Evolutionary conservation across 1,284 basidiomycete species (phyloP), one percentile per base, ranked within the genome.

Genomic region (Apiotrichum gamsii): DNA sequence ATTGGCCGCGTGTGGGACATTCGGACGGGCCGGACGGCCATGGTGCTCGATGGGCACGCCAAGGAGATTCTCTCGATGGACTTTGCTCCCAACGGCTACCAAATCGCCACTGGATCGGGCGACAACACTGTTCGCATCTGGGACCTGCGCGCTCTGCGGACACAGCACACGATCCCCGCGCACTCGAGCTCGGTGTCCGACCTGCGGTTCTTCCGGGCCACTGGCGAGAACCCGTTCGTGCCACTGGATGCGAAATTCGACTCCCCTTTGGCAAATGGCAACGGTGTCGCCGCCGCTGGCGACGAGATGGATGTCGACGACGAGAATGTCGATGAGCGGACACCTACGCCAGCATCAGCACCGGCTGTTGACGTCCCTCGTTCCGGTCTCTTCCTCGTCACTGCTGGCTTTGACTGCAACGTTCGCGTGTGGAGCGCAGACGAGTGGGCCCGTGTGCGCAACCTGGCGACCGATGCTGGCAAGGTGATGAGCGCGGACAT

Each of bases 401-500:
- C 88, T 51, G 80, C 87, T 1, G 94, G 94, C 2, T 98, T 97
- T 70, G 95, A 99, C 67, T 90, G 90, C 1, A 81, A 87, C 49
- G 90, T 98, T 57, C 90, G 95, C 67, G 67, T 98, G 38, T 99
- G 95, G 95, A 90, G 85, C 57, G 90, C 94, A 21, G 95, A 98
- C 68, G 95, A 98, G 66, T 99, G 95, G 94, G 89, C 90, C 62
- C 76, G 94, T 29, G 77, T 96, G 38, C 80, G 84, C 52, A 87
- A 87, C 39, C 77, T 99, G 52, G 83, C 87, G 28, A 93, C 90
- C 14, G 94, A 97, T 66, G 85, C 87, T 6, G 91, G 91, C 29
- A 97, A 97, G 71, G 91, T 97, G 50, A 98, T 98, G 95, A 90
- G 87, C 29, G 90, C 94, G 25, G 95, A 98, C 69, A 77, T 97